Conservation (phyloP, 2,329 filamentous ascomycete species). For the Colletotrichum tropicicola region DNA sequence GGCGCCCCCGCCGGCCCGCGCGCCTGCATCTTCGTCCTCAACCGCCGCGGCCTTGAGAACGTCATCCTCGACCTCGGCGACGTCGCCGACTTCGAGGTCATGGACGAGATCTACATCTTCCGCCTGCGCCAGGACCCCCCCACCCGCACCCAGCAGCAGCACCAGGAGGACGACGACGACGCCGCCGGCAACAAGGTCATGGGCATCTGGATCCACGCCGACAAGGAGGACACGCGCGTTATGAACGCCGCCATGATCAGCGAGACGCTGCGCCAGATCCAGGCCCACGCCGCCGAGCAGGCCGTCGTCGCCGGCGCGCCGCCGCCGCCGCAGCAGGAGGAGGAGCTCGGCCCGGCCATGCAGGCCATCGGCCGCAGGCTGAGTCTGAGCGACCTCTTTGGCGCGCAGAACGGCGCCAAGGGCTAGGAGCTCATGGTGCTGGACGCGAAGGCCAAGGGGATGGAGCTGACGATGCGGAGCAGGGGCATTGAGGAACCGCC, state of each 20-base stretch:
- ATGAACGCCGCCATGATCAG: constrained; percentile 51
- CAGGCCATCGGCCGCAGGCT: constrained; percentile 54
- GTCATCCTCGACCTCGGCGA: constrained; percentile 71
- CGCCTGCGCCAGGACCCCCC: constrained; percentile 47
- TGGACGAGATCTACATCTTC: constrained; percentile 62
- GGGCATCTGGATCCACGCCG: constrained; percentile 65
- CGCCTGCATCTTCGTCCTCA: constrained; percentile 76
- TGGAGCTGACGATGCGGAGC: background rate
- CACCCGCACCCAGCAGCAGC: too few relatives aligned
- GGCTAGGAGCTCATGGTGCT: constrained; percentile 24
- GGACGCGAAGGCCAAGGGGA: background rate
- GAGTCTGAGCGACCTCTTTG: constrained; percentile 56
- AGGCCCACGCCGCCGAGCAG: background rate
- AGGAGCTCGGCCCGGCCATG: constrained; percentile 48
- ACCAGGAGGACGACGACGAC: constrained; percentile 38
- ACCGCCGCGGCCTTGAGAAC: constrained; percentile 76
- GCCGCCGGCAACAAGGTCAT: constrained; percentile 49
- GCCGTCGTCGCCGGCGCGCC: background rate
- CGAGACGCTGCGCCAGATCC: constrained; percentile 48
- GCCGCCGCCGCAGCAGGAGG: constrained; percentile 13
- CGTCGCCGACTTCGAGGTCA: constrained; percentile 71
- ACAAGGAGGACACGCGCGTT: constrained; percentile 53
- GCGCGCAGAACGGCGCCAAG: constrained; percentile 37
- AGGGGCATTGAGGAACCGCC: background rate
- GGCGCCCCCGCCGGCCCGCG: constrained; percentile 52